Conservation (phyloP, 2,329 filamentous ascomycete genomes). For the Penicillium decumbens region DNA sequence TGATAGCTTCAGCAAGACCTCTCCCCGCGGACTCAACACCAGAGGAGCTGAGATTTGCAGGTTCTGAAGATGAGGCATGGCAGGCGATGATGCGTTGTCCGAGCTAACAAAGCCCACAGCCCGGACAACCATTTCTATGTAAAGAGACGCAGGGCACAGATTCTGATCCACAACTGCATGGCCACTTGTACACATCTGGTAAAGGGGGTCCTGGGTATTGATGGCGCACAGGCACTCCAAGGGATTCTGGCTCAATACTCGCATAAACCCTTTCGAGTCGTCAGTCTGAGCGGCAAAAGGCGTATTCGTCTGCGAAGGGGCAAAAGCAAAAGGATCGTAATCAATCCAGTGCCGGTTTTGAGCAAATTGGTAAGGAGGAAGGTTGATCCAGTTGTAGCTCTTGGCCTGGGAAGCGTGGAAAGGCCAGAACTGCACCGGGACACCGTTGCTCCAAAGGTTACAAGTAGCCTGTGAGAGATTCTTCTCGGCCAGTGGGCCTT, state of each 20-base stretch:
- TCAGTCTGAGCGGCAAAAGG: no score
- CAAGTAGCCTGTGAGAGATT: slow-evolving; percentile 28
- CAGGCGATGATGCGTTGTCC: no score
- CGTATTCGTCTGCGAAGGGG: no score
- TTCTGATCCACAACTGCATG: background rate
- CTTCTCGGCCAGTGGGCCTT: slow-evolving; percentile 14
- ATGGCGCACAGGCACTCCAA: background rate
- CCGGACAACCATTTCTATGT: background rate
- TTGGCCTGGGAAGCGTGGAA: slow-evolving; percentile 29
- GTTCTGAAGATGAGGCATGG: background rate
- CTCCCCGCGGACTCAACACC: background rate
- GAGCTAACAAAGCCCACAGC: no score
- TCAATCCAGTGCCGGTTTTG: slow-evolving; percentile 41
- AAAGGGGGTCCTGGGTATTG: background rate
- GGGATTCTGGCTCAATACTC: no score
- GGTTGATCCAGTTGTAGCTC: slow-evolving; percentile 24
- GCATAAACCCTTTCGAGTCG: no score
- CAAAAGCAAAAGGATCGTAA: background rate
- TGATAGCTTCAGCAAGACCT: background rate
- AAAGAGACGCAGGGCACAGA: background rate
- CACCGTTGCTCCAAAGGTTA: slow-evolving; percentile 41
- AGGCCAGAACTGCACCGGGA: slow-evolving; percentile 38
- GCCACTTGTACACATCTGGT: background rate
- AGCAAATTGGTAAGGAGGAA: slow-evolving; percentile 48
- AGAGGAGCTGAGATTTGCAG: background rate